Percentiles rank a stretch among this genome's conserved stretches.
Conservation (phyloP, 2,329 filamentous ascomycete species). For the Chaetomiaceae sp. region DNA sequence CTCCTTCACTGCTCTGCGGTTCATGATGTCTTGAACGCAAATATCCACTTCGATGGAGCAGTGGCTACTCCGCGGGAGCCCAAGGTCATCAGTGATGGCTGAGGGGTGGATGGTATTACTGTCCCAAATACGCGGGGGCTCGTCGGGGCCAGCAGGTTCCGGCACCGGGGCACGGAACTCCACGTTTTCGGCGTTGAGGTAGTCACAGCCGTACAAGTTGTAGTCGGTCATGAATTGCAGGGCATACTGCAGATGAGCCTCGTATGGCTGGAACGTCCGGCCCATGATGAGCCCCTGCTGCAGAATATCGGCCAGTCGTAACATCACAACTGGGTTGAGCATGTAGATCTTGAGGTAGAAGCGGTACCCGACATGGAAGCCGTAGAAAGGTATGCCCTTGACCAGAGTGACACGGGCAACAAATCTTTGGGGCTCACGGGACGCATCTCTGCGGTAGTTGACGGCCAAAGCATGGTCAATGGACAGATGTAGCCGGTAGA, state of each 20-base stretch:
- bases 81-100: slow-evolving; percentile 56
- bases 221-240: slow-evolving; percentile 98
- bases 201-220: slow-evolving; percentile 91
- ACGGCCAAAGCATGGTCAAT: slow-evolving; percentile 87
- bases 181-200: slow-evolving; percentile 68
- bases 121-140: slow-evolving; percentile 71
- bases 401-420: slow-evolving; percentile 88
- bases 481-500: slow-evolving; percentile 72
- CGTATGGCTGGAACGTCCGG: slow-evolving; percentile 80
- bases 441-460: slow-evolving; percentile 73
- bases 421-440: slow-evolving; percentile 63
- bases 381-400: slow-evolving; percentile 94
- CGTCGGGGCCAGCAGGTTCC: slow-evolving; percentile 55
- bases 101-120: slow-evolving; percentile 61
- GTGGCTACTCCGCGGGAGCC: slow-evolving; percentile 74
- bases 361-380: slow-evolving; percentile 86
- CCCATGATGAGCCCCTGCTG: slow-evolving; percentile 86
- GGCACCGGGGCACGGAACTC: slow-evolving; percentile 75
- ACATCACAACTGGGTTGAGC: slow-evolving; percentile 81
- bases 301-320: slow-evolving; percentile 79
- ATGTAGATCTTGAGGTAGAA: slow-evolving; percentile 94
- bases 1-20: slow-evolving; percentile 69
- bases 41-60: slow-evolving; percentile 89
- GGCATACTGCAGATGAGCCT: slow-evolving; percentile 87
- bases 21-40: slow-evolving; percentile 81